Evolutionary conservation across 1,139 yeast species (phyloP), one percentile per base, ranked within the genome.

Genomic region (Pichia sp.): DNA sequence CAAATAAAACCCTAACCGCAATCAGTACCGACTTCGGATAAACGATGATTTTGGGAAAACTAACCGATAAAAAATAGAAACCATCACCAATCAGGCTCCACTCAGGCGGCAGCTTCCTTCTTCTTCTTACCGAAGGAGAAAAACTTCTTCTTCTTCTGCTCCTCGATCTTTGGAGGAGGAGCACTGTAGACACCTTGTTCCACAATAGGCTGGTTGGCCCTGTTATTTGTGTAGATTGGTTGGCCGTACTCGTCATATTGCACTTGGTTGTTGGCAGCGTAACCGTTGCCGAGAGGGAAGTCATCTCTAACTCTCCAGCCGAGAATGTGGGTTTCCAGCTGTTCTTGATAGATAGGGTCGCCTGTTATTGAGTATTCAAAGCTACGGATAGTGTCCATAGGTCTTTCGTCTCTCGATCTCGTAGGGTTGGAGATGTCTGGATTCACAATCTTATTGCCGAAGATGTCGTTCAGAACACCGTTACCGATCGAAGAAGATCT

Each of bases 281-380:
- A 71, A n/a, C 76, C 75, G 56, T 73, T 71, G 40, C 67, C 68
- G 45, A 67, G 55, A 49, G 79, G 78, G 74, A 81, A 81, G 61
- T 80, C 84, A 20, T 78, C 76, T 62, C 88, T 76, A 12, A 81
- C 80, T 52, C 86, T 83, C 86, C 95, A 91, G 30, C 97, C 97
- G 54, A 86, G 77, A 42, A 83, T 74, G 27, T 79, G 79, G 9
- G 92, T 78, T 71, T 92, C 97, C 67, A 90, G 78, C 65, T 88
- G 91, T 57, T 88, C 93, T 54, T 85, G 80, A 73, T 87, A 85
- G 31, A 80, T 71, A 55, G 78, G 75, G 69, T 92, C 97, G 48
- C 97, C 97, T 4, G 96, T 87, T 60, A 93, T 89, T 38, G 97
- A 85, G 68, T 86, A 93, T 74, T 93, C 98, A 71, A 93, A 93